These are phyloP conservation scores for Coccomyxa sp. DNA, from an alignment of 139 green algal species.

Conservation along the genomic window DNA sequence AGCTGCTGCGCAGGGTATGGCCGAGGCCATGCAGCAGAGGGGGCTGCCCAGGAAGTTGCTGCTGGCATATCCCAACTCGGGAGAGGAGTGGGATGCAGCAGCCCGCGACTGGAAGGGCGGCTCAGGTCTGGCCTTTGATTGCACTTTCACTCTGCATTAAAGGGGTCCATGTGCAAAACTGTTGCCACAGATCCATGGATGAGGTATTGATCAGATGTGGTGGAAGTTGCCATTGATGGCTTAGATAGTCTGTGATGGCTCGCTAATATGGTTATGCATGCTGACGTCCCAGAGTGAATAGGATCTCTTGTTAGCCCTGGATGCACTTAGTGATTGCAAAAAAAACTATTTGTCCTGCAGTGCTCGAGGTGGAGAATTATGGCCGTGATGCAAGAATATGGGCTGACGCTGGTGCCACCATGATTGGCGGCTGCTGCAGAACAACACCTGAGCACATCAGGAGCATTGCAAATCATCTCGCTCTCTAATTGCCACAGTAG, in stretches of 20 bases:
- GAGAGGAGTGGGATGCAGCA: constrained; percentile 25
- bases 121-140: background rate
- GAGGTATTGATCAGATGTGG: no score
- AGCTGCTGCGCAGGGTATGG: background rate
- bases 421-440: constrained; percentile 17
- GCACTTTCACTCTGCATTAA: background rate
- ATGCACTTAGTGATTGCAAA: background rate
- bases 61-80: constrained; percentile 35
- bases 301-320: background rate
- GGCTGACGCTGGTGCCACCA: constrained; percentile 4
- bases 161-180: background rate
- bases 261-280: no score
- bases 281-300: no score
- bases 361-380: background rate
- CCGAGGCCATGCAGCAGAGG: background rate
- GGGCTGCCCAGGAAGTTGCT: constrained; percentile 6
- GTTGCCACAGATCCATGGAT: no score
- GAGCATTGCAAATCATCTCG: background rate
- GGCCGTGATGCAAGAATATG: constrained; percentile 13
- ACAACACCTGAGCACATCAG: background rate
- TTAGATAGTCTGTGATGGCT: no score
- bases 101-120: constrained; percentile 18
- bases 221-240: no score
- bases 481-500: no score
- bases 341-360: no score